Conservation (phyloP, 129 eudicot genomes). For the Flaveria ramosissima region DNA sequence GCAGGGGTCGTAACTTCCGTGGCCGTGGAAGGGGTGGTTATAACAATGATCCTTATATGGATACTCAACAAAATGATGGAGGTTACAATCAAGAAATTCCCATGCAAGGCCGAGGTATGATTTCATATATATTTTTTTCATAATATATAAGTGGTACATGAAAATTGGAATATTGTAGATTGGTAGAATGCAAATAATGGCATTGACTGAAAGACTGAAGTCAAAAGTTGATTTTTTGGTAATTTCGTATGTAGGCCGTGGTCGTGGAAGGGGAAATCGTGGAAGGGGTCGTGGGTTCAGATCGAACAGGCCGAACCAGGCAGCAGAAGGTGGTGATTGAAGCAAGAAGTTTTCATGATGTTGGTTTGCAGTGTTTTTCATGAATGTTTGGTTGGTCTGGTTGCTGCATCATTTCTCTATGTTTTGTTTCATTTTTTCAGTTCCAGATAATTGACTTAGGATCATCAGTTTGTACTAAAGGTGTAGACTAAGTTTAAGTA, state of each 20-base stretch:
- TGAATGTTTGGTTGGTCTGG: constrained; percentile 38
- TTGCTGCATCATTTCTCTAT: constrained; percentile 50
- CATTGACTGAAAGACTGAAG: no score
- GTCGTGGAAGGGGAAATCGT: constrained; percentile 77
- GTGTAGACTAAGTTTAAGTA: constrained; percentile 51
- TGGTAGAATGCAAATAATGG: no score
- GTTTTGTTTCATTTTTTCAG: constrained; percentile 26
- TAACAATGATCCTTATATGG: constrained; percentile 53
- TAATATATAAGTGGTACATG: background rate
- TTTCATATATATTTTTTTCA: background rate
- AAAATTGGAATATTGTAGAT: no score
- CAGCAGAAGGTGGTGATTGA: constrained; percentile 50
- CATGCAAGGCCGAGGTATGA: constrained; percentile 46
- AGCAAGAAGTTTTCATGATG: background rate
- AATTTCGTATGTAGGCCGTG: constrained; percentile 61
- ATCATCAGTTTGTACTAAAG: constrained; percentile 45
- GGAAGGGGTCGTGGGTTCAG: constrained; percentile 81
- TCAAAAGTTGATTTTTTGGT: background rate
- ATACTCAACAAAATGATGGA: constrained; percentile 60
- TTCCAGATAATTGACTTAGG: constrained; percentile 44
- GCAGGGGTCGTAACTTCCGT: constrained; percentile 72
- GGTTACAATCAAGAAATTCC: constrained; percentile 78
- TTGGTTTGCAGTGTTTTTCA: constrained; percentile 28
- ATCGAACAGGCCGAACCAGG: constrained; percentile 51
- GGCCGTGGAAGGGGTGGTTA: constrained; percentile 93